Evolutionary conservation across 352 stramenopile genomes (phyloP), one percentile per base, ranked within the genome.

Genomic region (Thraustochytrium sp.): DNA sequence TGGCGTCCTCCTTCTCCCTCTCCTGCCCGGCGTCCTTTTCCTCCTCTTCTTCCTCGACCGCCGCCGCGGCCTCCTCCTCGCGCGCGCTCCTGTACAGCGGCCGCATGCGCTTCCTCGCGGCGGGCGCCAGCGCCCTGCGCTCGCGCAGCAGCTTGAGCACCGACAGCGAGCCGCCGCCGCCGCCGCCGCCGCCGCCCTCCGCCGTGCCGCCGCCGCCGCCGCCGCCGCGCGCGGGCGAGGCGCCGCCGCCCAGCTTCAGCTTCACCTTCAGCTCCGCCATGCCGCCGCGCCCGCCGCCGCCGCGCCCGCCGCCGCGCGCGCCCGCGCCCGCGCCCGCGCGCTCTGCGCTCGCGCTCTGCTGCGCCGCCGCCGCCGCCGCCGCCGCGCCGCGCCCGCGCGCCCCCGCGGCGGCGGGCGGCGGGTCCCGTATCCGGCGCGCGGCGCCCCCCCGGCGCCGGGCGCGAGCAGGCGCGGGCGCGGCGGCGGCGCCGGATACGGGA

Each of bases 221-320:
- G 26, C 8, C n/a, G 63, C 21, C 40, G 16, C 13, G n/a, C 8
- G 38, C 29, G 37, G 63, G 26, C 29, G 63, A 31, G 11, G 42
- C 44, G 64, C 38, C 64, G 29, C 64, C 21, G 65, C 65, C 29
- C 49, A 78, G 65, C 44, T 42, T 78, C 40, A 78, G 31, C 65
- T 62, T 78, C 9, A 78, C 26, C 65, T 44, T 37, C 18, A 78
- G 65, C 34, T 62, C 46, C 31, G 65, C n/a, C 65, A 78, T 78
- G 21, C 40, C 21, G 18, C n/a, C 5, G 26, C 61, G 21, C 8
- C 61, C 36, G 16, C 40, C 34, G 36, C 40, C 21, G 26, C 59
- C 18, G 1, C 2, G 21, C 0, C 9, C 13, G 26, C 11, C 59
- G 1, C 34, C 21, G 40, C 34, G 23, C 3, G 36, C 40, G 26